Conservation (phyloP, 2,329 filamentous ascomycete species). For the Alternaria ethzedia region DNA sequence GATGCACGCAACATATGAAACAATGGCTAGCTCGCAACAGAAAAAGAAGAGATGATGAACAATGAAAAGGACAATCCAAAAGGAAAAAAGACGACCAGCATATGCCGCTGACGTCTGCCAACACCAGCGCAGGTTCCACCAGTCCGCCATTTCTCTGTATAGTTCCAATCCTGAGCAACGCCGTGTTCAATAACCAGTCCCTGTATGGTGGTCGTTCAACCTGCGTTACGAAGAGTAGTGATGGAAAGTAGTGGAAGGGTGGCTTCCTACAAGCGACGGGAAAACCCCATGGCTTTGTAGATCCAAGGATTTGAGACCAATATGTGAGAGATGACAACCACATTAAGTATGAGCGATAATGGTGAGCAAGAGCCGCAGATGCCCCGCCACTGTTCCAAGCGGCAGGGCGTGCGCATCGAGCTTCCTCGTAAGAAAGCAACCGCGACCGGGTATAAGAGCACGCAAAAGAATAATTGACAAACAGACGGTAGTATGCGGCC, state of each 20-base stretch:
- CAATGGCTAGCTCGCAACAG: slow-evolving; percentile 10
- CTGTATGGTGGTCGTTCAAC: slow-evolving; percentile 44
- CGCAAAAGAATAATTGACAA: slow-evolving; percentile 31
- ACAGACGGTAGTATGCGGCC: slow-evolving; percentile 11
- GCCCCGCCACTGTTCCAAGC: slow-evolving; percentile 32
- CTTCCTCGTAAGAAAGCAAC: slow-evolving; percentile 21
- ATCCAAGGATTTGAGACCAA: slow-evolving; percentile 34
- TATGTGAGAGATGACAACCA: slow-evolving; percentile 32
- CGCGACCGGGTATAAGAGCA: slow-evolving; percentile 43
- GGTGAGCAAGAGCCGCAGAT: slow-evolving; percentile 18
- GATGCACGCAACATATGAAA: slow-evolving; percentile 7
- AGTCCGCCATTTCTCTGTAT: slow-evolving; percentile 40
- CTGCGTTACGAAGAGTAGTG: slow-evolving; percentile 42
- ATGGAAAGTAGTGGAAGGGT: slow-evolving; percentile 11
- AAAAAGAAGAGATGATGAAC: slow-evolving; percentile 17
- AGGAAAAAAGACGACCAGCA: slow-evolving; percentile 18
- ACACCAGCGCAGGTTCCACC: slow-evolving; percentile 41
- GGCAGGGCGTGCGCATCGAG: slow-evolving; percentile 20
- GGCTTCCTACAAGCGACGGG: slow-evolving; percentile 22
- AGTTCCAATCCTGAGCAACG: slow-evolving; percentile 38
- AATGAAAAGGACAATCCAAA: slow-evolving; percentile 15
- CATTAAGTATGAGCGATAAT: slow-evolving; percentile 34
- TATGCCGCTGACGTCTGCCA: slow-evolving; percentile 24
- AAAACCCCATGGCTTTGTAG: slow-evolving; percentile 30
- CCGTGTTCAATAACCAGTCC: slow-evolving; percentile 39